A percentile compares a stretch with the other conserved stretches of the same genome.
These are phyloP conservation scores for Gremmenia infestans DNA, from an alignment of 2,329 filamentous ascomycete genomes.

Conservation along the genomic window DNA sequence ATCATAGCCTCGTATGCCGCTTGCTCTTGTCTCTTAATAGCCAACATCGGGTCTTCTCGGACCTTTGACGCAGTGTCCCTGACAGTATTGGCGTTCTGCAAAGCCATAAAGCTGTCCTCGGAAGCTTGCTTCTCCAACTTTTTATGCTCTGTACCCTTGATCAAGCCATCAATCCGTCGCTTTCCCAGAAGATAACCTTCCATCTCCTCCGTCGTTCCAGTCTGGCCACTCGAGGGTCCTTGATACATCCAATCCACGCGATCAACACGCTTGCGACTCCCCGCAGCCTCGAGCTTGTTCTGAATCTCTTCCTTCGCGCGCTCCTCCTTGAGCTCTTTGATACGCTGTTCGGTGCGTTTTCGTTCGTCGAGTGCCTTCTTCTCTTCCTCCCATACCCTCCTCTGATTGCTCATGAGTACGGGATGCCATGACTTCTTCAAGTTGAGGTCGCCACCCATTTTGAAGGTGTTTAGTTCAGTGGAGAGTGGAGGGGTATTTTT, in stretches of 20 bases:
- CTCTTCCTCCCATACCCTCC: slow-evolving; percentile 85
- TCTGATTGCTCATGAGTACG: slow-evolving; percentile 83
- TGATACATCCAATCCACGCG: slow-evolving; percentile 99
- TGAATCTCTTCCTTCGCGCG: slow-evolving; percentile 88
- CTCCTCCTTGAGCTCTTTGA: slow-evolving; percentile 92
- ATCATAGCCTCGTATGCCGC: slow-evolving; percentile 75
- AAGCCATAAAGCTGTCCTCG: slow-evolving; percentile 53
- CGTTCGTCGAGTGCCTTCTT: slow-evolving; percentile 90
- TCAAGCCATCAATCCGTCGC: slow-evolving; percentile 80
- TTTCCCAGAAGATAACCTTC: slow-evolving; percentile 93
- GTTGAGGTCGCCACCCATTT: slow-evolving; percentile 93
- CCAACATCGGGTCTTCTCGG: slow-evolving; percentile 82
- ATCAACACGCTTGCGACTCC: slow-evolving; percentile 72
- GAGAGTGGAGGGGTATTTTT: background rate
- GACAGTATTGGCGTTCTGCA: slow-evolving; percentile 65
- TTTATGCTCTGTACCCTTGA: slow-evolving; percentile 76
- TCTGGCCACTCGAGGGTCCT: slow-evolving; percentile 71
- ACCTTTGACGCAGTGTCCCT: slow-evolving; percentile 83
- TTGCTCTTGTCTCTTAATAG: slow-evolving; percentile 90
- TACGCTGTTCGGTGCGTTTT: slow-evolving; percentile 85
- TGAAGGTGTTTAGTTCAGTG: slow-evolving; percentile 34
- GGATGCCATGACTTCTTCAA: slow-evolving; percentile 96
- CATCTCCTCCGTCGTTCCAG: slow-evolving; percentile 79
- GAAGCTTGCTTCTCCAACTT: slow-evolving; percentile 71
- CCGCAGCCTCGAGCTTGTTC: slow-evolving; percentile 80